phyloP scores from a whole-genome alignment of 2,329 filamentous ascomycete species.

The Ceratocystiopsis sp. region DNA sequence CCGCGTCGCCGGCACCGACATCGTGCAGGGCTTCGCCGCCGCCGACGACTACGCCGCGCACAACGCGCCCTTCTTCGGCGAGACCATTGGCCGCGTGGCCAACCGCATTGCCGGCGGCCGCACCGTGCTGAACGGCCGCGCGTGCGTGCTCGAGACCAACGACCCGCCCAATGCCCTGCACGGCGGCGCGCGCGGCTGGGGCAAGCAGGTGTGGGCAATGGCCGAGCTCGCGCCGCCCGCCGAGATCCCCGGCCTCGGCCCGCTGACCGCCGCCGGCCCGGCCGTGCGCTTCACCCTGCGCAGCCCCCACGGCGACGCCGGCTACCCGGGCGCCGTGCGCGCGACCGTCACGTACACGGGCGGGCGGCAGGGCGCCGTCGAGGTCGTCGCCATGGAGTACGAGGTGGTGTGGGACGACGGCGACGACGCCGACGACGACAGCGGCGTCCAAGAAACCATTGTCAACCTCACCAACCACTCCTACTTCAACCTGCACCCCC shows the following conservation, averaged over 20 bases:
- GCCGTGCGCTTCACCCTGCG: constrained; percentile 46
- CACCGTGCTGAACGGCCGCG: constrained; percentile 47
- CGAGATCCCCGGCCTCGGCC: constrained; percentile 28
- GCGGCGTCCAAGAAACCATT: constrained; percentile 70
- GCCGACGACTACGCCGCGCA: constrained; percentile 57
- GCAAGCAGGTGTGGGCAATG: constrained; percentile 60
- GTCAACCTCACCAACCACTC: constrained; percentile 75
- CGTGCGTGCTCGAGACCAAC: constrained; percentile 57
- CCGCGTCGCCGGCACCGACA: constrained; percentile 60
- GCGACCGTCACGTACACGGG: constrained; percentile 63
- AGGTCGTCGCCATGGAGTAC: constrained; percentile 82
- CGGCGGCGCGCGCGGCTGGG: constrained; percentile 62
- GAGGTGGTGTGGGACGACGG: constrained; percentile 36
- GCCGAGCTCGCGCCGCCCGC: constrained; percentile 39
- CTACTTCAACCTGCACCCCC: constrained; percentile 46
- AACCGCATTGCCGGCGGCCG: constrained; percentile 60
- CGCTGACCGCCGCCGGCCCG: constrained; percentile 41
- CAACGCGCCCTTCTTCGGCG: constrained; percentile 73
- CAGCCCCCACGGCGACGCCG: constrained; percentile 72
- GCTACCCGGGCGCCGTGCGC: constrained; percentile 75
- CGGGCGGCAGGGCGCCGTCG: constrained; percentile 50
- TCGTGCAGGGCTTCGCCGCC: constrained; percentile 72
- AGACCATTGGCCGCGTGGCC: constrained; percentile 73
- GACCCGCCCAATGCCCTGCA: constrained; percentile 63
- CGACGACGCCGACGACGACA: constrained; percentile 12